Evolutionary conservation across 2,329 filamentous ascomycete genomes (phyloP), one percentile per base, ranked within the genome.

Genomic region (Colletotrichum sp.): DNA sequence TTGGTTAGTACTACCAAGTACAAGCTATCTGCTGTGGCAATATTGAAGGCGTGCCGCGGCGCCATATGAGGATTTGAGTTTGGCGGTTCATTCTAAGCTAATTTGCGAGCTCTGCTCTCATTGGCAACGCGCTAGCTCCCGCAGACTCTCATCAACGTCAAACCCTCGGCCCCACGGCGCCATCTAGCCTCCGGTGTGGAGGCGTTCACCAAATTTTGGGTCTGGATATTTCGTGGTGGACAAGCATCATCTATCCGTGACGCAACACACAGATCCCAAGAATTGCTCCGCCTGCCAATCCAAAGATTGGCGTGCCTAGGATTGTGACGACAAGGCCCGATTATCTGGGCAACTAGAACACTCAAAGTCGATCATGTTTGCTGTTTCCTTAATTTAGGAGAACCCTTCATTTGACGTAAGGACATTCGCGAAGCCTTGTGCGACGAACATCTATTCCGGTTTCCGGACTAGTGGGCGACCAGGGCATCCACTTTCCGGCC

Each of bases 141-240:
- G 49, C 30, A 9, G 44, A 21, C 70, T 34, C 39, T 65, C 59
- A 68, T 73, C 44, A 76, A 76, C 59, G 65, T 69, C 70, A 76
- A 74, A 76, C 73, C 39, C 28, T 71, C 73, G 57, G 70, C 69
- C 69, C 69, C 73, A 73, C 57, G 64, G 57, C 44, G 24, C 63
- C 36, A 59, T 49, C 59, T 68, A 73, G 73, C 32, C 57, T 63
- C 64, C 59, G 59, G 28, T 34, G 71, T 73, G 64, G 59, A 76
- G 52, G 39, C n/a, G 21, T 8, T 65, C 44, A 60, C 49, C 59
- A 68, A 64, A 68, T 32, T 28, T 52, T n/a, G 62, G 36, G 39
- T 55, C 60, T 66, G n/a, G 34, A 66, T 18, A 49, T 59, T 39
- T 64, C 16, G 55, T 18, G 8, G 57, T 68, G 39, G 63, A 44